Percentiles rank a stretch among this genome's conserved stretches.
phyloP scores from a whole-genome alignment of 805 yeast species.

The Metschnikowia santaceciliae region DNA sequence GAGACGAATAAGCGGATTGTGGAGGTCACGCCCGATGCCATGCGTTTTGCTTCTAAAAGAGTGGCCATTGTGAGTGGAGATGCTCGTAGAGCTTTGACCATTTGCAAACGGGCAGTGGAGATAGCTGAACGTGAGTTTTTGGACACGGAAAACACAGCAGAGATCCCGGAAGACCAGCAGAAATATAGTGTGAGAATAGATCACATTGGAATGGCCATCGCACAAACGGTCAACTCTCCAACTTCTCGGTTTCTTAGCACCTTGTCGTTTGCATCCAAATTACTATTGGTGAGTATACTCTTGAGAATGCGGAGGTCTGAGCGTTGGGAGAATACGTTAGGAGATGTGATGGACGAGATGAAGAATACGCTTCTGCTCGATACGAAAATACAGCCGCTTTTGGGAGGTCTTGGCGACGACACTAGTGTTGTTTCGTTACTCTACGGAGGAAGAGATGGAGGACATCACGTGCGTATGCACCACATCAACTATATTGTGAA shows the following conservation, averaged over 20 bases:
- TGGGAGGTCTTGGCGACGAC: conserved; percentile 10
- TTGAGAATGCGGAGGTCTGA: conserved; percentile 65
- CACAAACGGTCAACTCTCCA: conserved; percentile 76
- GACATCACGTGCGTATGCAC: conserved; percentile 41
- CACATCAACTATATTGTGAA: conserved; percentile 58
- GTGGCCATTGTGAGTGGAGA: conserved; percentile 97
- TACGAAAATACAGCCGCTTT: conserved; percentile 23
- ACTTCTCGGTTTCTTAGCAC: conserved; percentile 52
- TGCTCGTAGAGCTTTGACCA: conserved; percentile 86
- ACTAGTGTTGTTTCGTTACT: conserved; percentile 21
- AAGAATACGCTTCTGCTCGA: conserved; percentile 46
- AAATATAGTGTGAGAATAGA: conserved; percentile 58
- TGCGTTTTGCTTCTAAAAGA: conserved; percentile 87
- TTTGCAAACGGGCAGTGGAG: conserved; percentile 86
- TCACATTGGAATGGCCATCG: conserved; percentile 76
- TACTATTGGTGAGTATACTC: conserved; percentile 66
- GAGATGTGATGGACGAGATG: conserved; percentile 77
- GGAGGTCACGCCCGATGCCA: conserved; percentile 62
- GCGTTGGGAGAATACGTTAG: conserved; percentile 63
- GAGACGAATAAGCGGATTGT: conserved; percentile 39
- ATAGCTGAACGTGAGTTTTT: conserved; percentile 67
- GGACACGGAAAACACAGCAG: conserved; percentile 22
- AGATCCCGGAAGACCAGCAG: conserved; percentile 27
- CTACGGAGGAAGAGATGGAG: conserved; percentile 17
- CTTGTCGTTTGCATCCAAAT: conserved; percentile 65